These are phyloP conservation scores for Trichoderma aggressivum DNA, from an alignment of 2,329 filamentous ascomycete genomes.

Conservation along the genomic window DNA sequence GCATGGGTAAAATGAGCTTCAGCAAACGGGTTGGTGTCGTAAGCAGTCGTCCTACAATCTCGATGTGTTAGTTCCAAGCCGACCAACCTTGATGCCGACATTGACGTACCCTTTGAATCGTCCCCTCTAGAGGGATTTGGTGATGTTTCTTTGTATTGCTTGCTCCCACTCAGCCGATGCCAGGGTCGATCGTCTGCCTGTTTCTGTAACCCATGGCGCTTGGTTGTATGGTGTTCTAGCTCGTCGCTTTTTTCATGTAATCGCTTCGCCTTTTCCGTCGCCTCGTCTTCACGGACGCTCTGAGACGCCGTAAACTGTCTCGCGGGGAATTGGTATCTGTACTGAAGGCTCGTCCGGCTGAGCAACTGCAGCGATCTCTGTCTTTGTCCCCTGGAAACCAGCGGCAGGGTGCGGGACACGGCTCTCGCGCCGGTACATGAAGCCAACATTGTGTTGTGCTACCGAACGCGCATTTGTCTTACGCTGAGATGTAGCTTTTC, in stretches of 20 bases:
- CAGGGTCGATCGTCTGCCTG: constrained; percentile 62
- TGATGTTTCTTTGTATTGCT: constrained; percentile 31
- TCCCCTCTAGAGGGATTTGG: constrained; percentile 27
- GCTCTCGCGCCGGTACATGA: constrained; percentile 5
- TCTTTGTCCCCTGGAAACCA: background rate
- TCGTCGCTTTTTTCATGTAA: constrained; percentile 25
- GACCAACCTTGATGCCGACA: rapidly evolving
- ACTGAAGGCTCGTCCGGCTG: background rate
- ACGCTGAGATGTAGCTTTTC: background rate
- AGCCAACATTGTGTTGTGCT: constrained; percentile 12
- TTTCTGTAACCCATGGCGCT: constrained; percentile 40
- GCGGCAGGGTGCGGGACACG: background rate
- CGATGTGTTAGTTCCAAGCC: background rate
- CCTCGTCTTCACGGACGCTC: constrained; percentile 19
- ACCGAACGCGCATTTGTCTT: background rate
- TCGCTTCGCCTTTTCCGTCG: constrained; percentile 17
- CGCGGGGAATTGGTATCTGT: background rate
- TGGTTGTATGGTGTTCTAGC: constrained; percentile 22
- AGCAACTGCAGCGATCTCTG: background rate
- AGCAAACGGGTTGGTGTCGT: constrained; percentile 78
- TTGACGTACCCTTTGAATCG: constrained; percentile 31
- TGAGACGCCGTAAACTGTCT: constrained; percentile 26
- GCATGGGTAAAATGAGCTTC: constrained; percentile 74
- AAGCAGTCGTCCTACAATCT: constrained; percentile 61
- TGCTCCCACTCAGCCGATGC: constrained; percentile 58